Base-by-base conservation (phyloP, 2,329 filamentous ascomycete species). In the Fusarium sp. region DNA sequence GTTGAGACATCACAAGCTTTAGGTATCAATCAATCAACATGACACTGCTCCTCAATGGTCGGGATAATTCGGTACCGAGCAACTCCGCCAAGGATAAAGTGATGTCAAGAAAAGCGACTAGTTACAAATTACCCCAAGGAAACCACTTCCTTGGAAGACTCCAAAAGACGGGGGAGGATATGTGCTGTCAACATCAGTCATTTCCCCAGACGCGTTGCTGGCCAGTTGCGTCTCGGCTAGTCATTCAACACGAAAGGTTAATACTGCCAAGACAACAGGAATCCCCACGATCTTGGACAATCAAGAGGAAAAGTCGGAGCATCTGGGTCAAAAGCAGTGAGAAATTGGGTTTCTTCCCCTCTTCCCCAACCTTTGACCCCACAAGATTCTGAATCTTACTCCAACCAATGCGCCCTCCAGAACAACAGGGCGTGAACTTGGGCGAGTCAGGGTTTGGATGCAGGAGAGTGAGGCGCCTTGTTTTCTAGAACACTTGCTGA, bases 301-400 rank as follows among this genome's bases (percentile, higher is more conserved):
- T 48, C 51, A 69, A 69, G 66, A 70, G 42, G 67, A 70, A 70
- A 70, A 70, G 18, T 42, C 66, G 66, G 65, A 69, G 65, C 51
- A 47, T 47, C 51, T 36, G 53, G 58, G 61, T 48, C 20, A 53
- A 66, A 39, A 57, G 36, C 54, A 41, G 63, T 61, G 41, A 68
- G 65, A 33, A 59, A 18, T 13, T 35, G 20, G 18, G 41, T 50
- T 53, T 44, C 20, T 61, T 26, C 69, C 69, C 68, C 69, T 71
- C 68, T 71, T 64, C 69, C 69, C 69, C 68, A 71, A 71, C 56
- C 59, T 53, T 30, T 48, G 13, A 31, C 68, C 63, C 69, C 69
- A 72, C 69, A 68, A 63, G 38, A 61, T 58, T 15, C 53, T 51
- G 9, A 41, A 33, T 36, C 38, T 42, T 65, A 39, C 38, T 59